Conservation (phyloP, 139 green algal genomes). For the Raphidocelis subcapitata region DNA sequence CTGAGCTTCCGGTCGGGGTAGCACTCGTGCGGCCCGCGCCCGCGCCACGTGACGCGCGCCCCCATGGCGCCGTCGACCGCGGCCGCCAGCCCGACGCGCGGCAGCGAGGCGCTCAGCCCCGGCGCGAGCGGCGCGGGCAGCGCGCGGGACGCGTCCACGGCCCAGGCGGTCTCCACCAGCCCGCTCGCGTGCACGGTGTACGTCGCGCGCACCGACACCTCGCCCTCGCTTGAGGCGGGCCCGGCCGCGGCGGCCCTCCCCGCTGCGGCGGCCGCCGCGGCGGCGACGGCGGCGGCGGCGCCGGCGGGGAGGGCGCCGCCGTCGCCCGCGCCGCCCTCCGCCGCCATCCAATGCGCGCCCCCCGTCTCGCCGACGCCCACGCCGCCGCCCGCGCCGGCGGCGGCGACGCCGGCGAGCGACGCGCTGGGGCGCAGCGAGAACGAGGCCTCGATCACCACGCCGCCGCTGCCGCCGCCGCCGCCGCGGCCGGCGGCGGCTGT, state of each 20-base stretch:
- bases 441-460: background rate
- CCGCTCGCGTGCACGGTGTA: conserved; percentile 47
- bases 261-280: background rate
- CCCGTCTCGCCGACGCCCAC: conserved; percentile 64
- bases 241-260: background rate
- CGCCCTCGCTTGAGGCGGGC: conserved; percentile 17
- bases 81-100: conserved; percentile 16
- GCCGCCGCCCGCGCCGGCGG: background rate
- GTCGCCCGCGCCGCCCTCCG: background rate
- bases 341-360: conserved; percentile 65
- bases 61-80: background rate
- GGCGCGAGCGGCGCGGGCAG: conserved; percentile 55
- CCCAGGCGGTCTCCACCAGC: conserved; percentile 49
- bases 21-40: conserved; percentile 87
- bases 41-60: conserved; percentile 64
- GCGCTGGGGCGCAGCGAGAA: background rate
- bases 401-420: too few relatives aligned
- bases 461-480: background rate
- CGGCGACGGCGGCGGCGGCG: background rate
- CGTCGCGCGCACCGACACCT: conserved; percentile 36
- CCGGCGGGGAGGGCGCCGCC: background rate
- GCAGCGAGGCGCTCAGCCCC: conserved; percentile 29
- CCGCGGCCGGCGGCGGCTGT: background rate
- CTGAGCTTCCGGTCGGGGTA: conserved; percentile 84
- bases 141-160: conserved; percentile 57